Evolutionary conservation across 306 rosid species (phyloP), one percentile per base, ranked within the genome.

Genomic region (Citrullus colocynthis): DNA sequence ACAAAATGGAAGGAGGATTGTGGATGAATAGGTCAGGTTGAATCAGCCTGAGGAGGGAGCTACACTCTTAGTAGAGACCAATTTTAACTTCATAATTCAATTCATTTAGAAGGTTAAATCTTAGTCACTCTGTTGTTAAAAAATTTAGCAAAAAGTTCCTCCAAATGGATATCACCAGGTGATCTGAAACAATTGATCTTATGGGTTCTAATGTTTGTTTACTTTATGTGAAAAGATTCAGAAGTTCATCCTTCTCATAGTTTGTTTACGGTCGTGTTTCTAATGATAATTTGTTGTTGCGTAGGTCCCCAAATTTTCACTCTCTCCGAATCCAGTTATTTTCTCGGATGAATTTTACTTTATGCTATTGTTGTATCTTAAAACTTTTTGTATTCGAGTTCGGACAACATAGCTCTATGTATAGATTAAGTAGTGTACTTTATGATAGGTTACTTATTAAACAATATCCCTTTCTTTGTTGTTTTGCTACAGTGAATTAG

Each of bases 1-100:
- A 96, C 98, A 89, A 96, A 92, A 85, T 96, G 99, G 99, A 96
- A 92, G 85, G 97, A 89, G 20, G 28, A 89, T 85, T 81, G 99
- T 96, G 37, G 97, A 91, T 83, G 97, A 96, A 71, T 96, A 98
- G 99, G 99, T 96, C 82, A 92, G 85, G 85, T 51, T 83, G 79
- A 85, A 93, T 83, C 93, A 80, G 63, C 90, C 85, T 51, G 89
- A 96, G 67, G 94, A 90, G 81, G 78, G 91, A 7, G 58, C 85
- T 76, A 78, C 89, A 57, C 83, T 91, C 49, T 83, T 91, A 88
- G 98, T 93, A 90, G 77, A 52, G 9, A 52, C 57, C 60, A 59
- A n/a, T 16, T 41, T 20, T 10, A 67, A 4, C 41, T 71, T 32
- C 62, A 30, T 73, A 0, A 24, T 71, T 45, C 61, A 73, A 8